Evolutionary conservation across 1,139 yeast species (phyloP).

Genomic region (Suhomyces ambrosiae): DNA sequence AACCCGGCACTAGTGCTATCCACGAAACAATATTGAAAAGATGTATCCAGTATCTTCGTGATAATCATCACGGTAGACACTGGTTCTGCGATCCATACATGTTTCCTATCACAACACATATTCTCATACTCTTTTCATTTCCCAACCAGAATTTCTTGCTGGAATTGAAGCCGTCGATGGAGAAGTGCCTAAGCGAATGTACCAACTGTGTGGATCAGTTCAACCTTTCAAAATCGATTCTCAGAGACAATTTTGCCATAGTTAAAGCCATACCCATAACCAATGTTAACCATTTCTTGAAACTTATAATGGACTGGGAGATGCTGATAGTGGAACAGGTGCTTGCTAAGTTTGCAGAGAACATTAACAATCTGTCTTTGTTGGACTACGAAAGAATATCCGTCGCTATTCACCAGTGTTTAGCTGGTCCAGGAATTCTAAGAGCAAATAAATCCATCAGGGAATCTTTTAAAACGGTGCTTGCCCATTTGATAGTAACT

Average conservation of each 20-base stretch:
- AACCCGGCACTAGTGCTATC: constrained; percentile 27
- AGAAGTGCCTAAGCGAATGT: constrained; percentile 47
- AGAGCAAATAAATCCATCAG: constrained; percentile 37
- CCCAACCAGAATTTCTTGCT: constrained; percentile 46
- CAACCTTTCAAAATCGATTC: constrained; percentile 52
- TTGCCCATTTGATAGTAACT: background rate
- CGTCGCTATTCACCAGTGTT: constrained; percentile 45
- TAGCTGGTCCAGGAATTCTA: constrained; percentile 53
- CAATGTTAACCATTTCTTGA: constrained; percentile 53
- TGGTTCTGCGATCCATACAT: constrained; percentile 58
- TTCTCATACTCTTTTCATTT: constrained; percentile 62
- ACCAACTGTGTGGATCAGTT: constrained; percentile 53
- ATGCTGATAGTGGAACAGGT: constrained; percentile 9
- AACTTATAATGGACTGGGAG: constrained; percentile 58
- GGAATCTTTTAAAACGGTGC: constrained; percentile 11
- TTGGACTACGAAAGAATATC: background rate
- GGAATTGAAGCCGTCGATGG: constrained; percentile 45
- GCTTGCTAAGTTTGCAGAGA: background rate
- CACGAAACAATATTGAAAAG: constrained; percentile 31
- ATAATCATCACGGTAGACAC: constrained; percentile 35
- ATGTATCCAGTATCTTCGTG: constrained; percentile 29
- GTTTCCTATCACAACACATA: constrained; percentile 52
- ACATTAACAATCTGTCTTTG: background rate
- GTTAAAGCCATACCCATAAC: constrained; percentile 51
- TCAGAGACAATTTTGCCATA: constrained; percentile 54